A percentile compares a stretch with the other conserved stretches of the same genome.
phyloP scores from a whole-genome alignment of 495 filamentous ascomycete genomes.

The Aspergillus coremiiformis region DNA sequence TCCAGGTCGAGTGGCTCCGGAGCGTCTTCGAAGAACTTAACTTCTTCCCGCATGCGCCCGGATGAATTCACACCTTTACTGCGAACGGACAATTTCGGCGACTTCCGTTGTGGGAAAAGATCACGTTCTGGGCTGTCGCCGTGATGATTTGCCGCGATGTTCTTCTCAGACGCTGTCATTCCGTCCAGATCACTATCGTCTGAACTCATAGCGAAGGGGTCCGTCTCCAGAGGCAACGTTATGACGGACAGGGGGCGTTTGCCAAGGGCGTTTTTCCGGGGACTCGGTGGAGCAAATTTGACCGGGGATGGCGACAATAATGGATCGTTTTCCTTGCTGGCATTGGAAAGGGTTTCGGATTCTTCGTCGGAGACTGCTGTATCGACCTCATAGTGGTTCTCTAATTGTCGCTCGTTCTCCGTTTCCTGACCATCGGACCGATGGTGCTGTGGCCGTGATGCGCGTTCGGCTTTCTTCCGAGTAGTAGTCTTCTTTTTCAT shows the following conservation, averaged over 20 bases:
- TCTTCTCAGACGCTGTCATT: conserved; percentile 35
- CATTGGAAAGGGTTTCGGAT: conserved; percentile 23
- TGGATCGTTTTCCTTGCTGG: conserved; percentile 47
- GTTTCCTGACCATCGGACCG: not conserved
- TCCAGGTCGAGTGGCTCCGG: conserved; percentile 17
- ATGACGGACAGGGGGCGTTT: conserved; percentile 40
- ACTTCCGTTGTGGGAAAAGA: conserved; percentile 22
- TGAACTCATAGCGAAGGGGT: conserved; percentile 13
- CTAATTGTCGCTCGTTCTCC: conserved; percentile 3
- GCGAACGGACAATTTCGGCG: conserved; percentile 25
- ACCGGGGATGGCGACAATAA: conserved; percentile 36
- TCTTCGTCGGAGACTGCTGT: conserved; percentile 19
- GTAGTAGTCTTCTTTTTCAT: conserved; percentile 23
- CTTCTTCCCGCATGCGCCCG: conserved; percentile 24
- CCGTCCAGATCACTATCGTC: conserved; percentile 12
- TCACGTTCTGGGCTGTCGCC: conserved; percentile 5
- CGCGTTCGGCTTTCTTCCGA: conserved; percentile 1
- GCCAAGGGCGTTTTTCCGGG: conserved; percentile 30
- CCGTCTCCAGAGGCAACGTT: conserved; percentile 25
- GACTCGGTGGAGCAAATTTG: conserved; percentile 21
- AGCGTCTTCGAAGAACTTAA: conserved; percentile 35
- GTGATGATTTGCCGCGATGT: conserved; percentile 33
- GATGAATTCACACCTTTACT: conserved; percentile 21
- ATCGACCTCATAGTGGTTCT: not conserved
- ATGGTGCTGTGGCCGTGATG: conserved; percentile 1